Evolutionary conservation across 2,329 filamentous ascomycete genomes (phyloP).

Genomic region (Cadophora gregata): DNA sequence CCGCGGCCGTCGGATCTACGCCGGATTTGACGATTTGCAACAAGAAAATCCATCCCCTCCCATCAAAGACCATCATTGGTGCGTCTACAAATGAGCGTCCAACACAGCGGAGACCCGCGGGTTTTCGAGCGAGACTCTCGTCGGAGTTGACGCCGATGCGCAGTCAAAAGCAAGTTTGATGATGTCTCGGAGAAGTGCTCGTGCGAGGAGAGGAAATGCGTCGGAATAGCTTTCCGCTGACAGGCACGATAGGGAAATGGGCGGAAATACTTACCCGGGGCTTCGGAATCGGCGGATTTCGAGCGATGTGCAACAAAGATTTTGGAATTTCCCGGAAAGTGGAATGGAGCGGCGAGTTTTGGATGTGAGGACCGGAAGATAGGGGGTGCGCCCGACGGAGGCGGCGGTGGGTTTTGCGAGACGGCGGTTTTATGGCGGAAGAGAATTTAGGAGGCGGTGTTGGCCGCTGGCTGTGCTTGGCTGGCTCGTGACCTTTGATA

Average conservation of each 20-base stretch:
- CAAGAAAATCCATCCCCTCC: not conserved
- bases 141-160: not conserved
- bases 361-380: not conserved
- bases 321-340: not conserved
- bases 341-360: too few species aligned
- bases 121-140: not conserved
- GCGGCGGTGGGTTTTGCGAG: too few species aligned
- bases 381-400: too few species aligned
- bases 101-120: not conserved
- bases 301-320: not conserved
- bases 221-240: not conserved
- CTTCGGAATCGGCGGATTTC: not conserved
- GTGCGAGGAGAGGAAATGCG: not conserved
- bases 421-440: not conserved
- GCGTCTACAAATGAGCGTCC: not conserved
- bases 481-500: not conserved
- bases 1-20: not conserved
- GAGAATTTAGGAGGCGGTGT: not conserved
- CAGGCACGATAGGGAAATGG: not conserved
- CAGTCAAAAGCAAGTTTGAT: not conserved
- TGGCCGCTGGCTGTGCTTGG: not conserved
- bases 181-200: not conserved
- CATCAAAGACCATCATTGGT: not conserved
- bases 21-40: conserved; percentile 2
- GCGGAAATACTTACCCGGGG: not conserved